Base-by-base conservation (phyloP, 345 rosid genomes). In the Gossypium australe region DNA sequence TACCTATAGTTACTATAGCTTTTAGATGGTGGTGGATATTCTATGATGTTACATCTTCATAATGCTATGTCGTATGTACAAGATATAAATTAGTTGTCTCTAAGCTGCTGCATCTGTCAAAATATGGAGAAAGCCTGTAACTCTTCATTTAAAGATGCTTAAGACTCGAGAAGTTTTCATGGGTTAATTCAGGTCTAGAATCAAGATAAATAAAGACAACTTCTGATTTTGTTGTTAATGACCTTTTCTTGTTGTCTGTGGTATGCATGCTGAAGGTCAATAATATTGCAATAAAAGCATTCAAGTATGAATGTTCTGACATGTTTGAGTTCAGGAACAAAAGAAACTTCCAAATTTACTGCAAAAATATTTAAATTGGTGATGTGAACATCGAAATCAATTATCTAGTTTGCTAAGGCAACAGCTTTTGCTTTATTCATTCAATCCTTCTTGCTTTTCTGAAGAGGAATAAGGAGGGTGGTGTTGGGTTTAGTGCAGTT, bases 261-360 rank as follows among this genome's bases (percentile, higher is more conserved):
- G 45, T 65, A 18, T 65, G 69, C 51, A 44, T 66, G 52, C 29
- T 66, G 70, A 45, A 44, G 11, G 70, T 66, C 70, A 18, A 22
- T 45, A 22, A 45, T 44, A 66, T 20, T 66, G 68, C 13, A 63
- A 63, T 63, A 38, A 67, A 44, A 44, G 29, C 70, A 67, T 67
- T 43, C 27, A 64, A 64, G 16, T 64, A 10, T 18, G 52, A 10
- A 55, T 7, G 25, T 55, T 55, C 11, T 55, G 59, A 55, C 13
- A 43, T 18, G 25, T 24, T 20, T 43, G 49, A 9, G 51, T 41
- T 41, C 16, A 65, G 51, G 51, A 11, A 65, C 20, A 63, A 38
- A 9, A 22, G 2, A 43, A 41, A 3, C 8, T 11, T 20, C 24
- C 14, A 18, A 65, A 4, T 65, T 17, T 65, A 67, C 53, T 67